These are phyloP conservation scores for Pseudogymnoascus destructans DNA, from an alignment of 2,329 filamentous ascomycete species.

Conservation along the genomic window DNA sequence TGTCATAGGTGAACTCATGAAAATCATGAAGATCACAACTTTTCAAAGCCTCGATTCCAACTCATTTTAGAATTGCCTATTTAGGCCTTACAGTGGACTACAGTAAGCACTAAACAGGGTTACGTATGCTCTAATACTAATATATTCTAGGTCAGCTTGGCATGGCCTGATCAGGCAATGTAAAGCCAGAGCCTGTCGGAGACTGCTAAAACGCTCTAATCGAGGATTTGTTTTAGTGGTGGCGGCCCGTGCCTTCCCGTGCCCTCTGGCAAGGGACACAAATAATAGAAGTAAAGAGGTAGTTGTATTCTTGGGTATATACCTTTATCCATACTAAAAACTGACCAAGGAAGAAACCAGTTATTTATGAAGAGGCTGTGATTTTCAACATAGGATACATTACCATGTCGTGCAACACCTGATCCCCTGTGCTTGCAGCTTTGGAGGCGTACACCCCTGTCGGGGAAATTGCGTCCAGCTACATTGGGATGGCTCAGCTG, in stretches of 20 bases:
- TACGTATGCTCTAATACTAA: no score
- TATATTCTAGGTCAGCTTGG: no score
- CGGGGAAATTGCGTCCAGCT: not conserved
- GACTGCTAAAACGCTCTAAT: not conserved
- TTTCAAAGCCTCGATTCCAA: no score
- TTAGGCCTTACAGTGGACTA: no score
- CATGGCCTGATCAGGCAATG: no score
- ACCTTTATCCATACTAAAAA: not conserved
- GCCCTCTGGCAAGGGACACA: not conserved
- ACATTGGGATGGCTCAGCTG: not conserved
- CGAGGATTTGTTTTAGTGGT: not conserved
- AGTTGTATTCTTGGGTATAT: not conserved
- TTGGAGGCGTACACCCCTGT: not conserved
- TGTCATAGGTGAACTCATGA: no score
- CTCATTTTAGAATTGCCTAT: no score
- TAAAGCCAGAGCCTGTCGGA: no score
- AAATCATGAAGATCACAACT: no score
- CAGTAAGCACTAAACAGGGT: no score
- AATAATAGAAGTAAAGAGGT: not conserved
- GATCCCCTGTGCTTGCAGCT: not conserved
- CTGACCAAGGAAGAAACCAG: not conserved
- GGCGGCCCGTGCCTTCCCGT: not conserved
- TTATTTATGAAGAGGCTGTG: not conserved
- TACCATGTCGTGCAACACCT: not conserved
- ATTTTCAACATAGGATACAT: not conserved